phyloP scores from a whole-genome alignment of 2,329 filamentous ascomycete species.

The Pseudogymnoascus sp. region DNA sequence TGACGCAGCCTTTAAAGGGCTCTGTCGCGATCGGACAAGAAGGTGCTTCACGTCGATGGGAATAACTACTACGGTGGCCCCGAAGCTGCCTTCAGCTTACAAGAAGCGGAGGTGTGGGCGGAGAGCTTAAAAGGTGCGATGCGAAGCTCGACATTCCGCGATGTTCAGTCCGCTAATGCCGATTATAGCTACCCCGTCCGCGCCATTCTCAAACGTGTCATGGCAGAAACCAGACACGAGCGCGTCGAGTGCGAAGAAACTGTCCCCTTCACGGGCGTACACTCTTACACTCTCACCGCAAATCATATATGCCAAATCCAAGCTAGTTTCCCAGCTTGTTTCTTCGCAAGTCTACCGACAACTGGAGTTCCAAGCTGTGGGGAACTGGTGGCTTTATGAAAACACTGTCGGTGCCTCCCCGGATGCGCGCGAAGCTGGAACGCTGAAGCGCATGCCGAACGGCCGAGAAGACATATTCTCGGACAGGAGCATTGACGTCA shows the following conservation, averaged over 20 bases:
- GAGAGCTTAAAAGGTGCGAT: conserved; percentile 33
- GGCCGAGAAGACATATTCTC: conserved; percentile 88
- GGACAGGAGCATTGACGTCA: conserved; percentile 64
- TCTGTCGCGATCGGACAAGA: conserved; percentile 85
- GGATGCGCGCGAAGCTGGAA: conserved; percentile 20
- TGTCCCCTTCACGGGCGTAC: conserved; percentile 65
- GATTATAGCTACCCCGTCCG: conserved; percentile 13
- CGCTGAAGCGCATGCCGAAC: conserved; percentile 68
- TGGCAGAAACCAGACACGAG: conserved; percentile 21
- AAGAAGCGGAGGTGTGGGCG: conserved; percentile 73
- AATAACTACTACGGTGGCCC: conserved; percentile 82
- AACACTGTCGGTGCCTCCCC: conserved; percentile 9
- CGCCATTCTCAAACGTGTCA: conserved; percentile 24
- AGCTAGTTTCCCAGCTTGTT: conserved; percentile 71
- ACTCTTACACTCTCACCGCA: conserved; percentile 78
- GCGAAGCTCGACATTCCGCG: background rate
- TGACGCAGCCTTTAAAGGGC: conserved; percentile 69
- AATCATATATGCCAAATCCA: conserved; percentile 75
- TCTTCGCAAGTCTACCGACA: conserved; percentile 82
- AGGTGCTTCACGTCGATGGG: conserved; percentile 79
- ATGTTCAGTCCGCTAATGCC: background rate
- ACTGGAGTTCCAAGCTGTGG: conserved; percentile 87
- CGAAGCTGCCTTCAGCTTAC: conserved; percentile 77
- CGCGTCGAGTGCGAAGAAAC: conserved; percentile 32
- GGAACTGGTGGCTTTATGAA: conserved; percentile 76